Evolutionary conservation across 495 filamentous ascomycete species (phyloP), one percentile per base, ranked within the genome.

Genomic region (Daldinia vernicosa): DNA sequence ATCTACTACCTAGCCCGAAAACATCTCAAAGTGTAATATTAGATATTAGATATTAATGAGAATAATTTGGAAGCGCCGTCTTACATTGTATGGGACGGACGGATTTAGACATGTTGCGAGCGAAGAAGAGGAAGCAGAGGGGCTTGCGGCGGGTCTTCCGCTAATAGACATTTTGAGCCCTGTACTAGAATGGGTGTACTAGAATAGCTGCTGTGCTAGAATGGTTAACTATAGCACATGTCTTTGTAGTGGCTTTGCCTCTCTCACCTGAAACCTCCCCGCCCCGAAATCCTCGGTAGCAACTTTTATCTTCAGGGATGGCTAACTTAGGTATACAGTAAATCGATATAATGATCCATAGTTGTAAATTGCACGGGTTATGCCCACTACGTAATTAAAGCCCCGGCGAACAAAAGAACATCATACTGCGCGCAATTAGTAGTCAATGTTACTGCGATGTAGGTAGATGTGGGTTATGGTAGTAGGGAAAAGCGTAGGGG

Each of bases 181-280:
- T 47, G 8, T 9, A 19, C 8, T 47, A 24, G 43, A 24, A 47
- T 47, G 14, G 22, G 8, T 47, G 17, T 45, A 19, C 4, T 28
- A 28, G 27, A n/a, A n/a, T n/a, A n/a, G n/a, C n/a, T n/a, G n/a
- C n/a, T 43, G 39, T 9, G n/a, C 17, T 19, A 43, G 50, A 26
- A 60, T 35, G 11, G 33, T 47, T 24, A 47, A 47, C 43, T 47
- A 24, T 47, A 47, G 65, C 57, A 56, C 51, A 62, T 68, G 37
- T 37, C 9, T 69, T 66, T 52, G 58, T 43, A 66, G 70, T 73
- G 70, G 66, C 66, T 73, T 66, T 28, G 70, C 66, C 66, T 33
- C 33, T n/a, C 66, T 56, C 56, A n/a, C 50, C 66, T 73, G 66
- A 73, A 69, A 65, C 70, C 70, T 56, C 61, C 62, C 57, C 62